Percentiles rank a stretch among this genome's conserved stretches.
phyloP scores from a whole-genome alignment of 768 basidiomycete species.

The Auricularia auricula-judae region DNA sequence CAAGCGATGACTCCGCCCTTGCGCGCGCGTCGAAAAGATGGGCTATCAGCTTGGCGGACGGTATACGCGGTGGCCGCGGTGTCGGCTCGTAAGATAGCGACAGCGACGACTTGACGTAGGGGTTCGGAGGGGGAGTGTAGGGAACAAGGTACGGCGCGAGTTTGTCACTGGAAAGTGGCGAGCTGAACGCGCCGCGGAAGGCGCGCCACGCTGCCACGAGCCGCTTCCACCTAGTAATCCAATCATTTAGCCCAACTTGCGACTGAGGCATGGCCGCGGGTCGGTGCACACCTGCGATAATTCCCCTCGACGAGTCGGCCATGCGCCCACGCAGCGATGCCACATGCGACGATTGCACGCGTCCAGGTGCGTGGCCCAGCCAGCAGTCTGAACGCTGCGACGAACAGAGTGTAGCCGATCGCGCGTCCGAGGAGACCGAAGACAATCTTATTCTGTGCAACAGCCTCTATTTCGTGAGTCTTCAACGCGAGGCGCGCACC shows the following conservation, averaged over 20 bases:
- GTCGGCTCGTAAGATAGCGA: slow-evolving; percentile 10
- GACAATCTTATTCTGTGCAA: slow-evolving; percentile 94
- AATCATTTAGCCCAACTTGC: slow-evolving; percentile 1
- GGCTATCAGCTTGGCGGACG: slow-evolving; percentile 44
- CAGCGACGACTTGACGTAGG: slow-evolving; percentile 36
- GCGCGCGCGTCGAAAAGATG: slow-evolving; percentile 82
- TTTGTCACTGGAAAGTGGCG: slow-evolving; percentile 55
- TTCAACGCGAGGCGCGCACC: slow-evolving; percentile 53
- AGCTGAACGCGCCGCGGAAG: slow-evolving; percentile 90
- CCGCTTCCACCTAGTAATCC: slow-evolving; percentile 56
- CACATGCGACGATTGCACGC: slow-evolving; percentile 71
- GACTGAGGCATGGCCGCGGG: background rate
- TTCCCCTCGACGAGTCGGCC: background rate
- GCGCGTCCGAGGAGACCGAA: slow-evolving; percentile 61
- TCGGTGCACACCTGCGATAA: background rate
- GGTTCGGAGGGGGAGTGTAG: slow-evolving; percentile 56
- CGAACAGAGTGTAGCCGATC: slow-evolving; percentile 58
- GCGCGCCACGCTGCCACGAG: slow-evolving; percentile 90
- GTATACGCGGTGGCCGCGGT: slow-evolving; percentile 7
- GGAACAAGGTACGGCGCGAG: slow-evolving; percentile 60
- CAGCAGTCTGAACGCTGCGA: slow-evolving; percentile 57
- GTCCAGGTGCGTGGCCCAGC: slow-evolving; percentile 65
- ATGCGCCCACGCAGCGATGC: slow-evolving; percentile 19
- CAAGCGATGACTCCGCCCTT: slow-evolving; percentile 68
- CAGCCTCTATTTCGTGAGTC: slow-evolving; percentile 84